A percentile compares a stretch with the other conserved stretches of the same genome.
Evolutionary conservation across 495 filamentous ascomycete genomes (phyloP).

Genomic region (Xylaria sp.): DNA sequence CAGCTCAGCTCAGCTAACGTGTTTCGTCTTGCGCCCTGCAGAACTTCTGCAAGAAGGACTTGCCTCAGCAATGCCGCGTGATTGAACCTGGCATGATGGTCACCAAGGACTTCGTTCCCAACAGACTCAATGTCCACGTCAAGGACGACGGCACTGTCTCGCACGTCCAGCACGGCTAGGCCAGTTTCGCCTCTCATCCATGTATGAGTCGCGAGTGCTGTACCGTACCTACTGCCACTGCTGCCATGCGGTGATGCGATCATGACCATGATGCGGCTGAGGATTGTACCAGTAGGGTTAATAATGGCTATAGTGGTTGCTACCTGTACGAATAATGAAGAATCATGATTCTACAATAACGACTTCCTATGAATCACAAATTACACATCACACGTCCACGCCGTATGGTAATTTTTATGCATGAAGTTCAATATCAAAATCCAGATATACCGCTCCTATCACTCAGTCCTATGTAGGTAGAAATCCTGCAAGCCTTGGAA

Average conservation of each 20-base stretch:
- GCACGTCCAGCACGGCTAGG: conserved; percentile 68
- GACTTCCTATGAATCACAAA: neutral
- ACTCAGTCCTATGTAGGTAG: neutral
- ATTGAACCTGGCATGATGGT: conserved; percentile 66
- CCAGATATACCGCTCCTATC: neutral
- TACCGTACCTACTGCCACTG: neutral
- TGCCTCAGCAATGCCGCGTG: conserved; percentile 72
- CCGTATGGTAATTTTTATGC: neutral
- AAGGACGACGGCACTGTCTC: conserved; percentile 75
- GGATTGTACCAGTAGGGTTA: neutral
- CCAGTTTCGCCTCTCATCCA: neutral
- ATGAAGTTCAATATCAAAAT: neutral
- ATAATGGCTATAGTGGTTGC: neutral
- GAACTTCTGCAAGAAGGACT: conserved; percentile 78
- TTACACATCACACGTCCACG: neutral
- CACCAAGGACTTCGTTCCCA: conserved; percentile 52
- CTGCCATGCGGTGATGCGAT: too few species aligned
- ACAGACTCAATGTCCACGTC: conserved; percentile 75
- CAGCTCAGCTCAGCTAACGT: conserved; percentile 25
- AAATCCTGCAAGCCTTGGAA: neutral
- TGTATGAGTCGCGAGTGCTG: neutral
- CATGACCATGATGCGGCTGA: neutral
- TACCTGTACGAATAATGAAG: conserved; percentile 26
- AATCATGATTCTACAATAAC: conserved; percentile 5
- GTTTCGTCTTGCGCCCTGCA: conserved; percentile 36